Evolutionary conservation across 345 rosid species (phyloP).

Genomic region (Nasturtium officinale): DNA sequence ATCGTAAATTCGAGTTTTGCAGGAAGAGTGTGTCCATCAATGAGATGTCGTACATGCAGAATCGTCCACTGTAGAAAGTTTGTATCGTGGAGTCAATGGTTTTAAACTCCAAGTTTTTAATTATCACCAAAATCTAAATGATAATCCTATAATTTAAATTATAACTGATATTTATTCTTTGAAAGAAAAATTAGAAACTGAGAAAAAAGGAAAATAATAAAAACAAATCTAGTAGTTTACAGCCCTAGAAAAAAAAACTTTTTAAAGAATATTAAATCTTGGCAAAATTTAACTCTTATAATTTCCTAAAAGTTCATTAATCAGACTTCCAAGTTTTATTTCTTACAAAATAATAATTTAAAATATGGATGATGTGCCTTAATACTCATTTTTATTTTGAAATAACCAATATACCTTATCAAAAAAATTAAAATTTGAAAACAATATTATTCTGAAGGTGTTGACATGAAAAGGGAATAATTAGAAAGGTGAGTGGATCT

Average conservation of each 20-base stretch:
- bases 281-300: neutral
- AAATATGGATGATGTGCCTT: too few species aligned
- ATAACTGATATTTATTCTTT: neutral
- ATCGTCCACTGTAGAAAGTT: too few species aligned
- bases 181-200: neutral
- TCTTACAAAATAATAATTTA: neutral
- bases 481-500: conserved; percentile 39
- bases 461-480: conserved; percentile 33
- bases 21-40: too few species aligned
- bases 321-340: neutral
- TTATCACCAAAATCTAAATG: too few species aligned
- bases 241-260: neutral
- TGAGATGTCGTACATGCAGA: too few species aligned
- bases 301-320: neutral
- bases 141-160: neutral
- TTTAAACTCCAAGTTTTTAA: neutral
- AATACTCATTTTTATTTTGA: too few species aligned
- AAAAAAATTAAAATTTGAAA: too few species aligned
- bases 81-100: too few species aligned
- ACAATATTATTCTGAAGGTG: conserved; percentile 30
- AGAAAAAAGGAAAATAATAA: too few species aligned
- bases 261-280: neutral
- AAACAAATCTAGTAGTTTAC: neutral
- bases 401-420: too few species aligned
- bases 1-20: too few species aligned